Evolutionary conservation across 2,329 filamentous ascomycete species (phyloP).

Genomic region (Fusarium sp.): DNA sequence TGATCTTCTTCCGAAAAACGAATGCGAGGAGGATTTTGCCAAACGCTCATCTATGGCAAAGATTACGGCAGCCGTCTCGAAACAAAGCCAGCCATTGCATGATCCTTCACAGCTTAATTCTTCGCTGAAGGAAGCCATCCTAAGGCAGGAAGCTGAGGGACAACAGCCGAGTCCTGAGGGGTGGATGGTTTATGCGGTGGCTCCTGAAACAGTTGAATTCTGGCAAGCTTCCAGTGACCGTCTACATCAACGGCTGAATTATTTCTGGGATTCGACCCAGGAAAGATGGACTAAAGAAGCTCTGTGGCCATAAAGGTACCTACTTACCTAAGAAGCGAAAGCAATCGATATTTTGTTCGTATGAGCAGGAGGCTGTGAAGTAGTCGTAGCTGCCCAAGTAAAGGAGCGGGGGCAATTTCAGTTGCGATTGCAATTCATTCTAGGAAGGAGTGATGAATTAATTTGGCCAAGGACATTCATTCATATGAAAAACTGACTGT

Average conservation of each 20-base stretch:
- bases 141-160: background rate
- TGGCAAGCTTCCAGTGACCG: slow-evolving; percentile 26
- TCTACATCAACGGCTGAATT: slow-evolving; percentile 7
- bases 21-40: slow-evolving; percentile 14
- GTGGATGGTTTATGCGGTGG: slow-evolving; percentile 20
- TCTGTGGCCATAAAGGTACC: background rate
- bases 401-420: too few species aligned
- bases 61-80: slow-evolving; percentile 16
- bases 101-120: background rate
- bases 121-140: slow-evolving; percentile 2
- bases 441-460: too few species aligned
- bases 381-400: too few species aligned
- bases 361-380: too few species aligned
- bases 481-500: too few species aligned
- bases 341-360: too few species aligned
- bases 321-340: too few species aligned
- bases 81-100: slow-evolving; percentile 13
- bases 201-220: slow-evolving; percentile 1
- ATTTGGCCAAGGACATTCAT: too few species aligned
- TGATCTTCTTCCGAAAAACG: background rate
- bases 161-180: background rate
- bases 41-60: slow-evolving; percentile 10
- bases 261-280: background rate
- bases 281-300: background rate
- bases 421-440: too few species aligned